A percentile compares a stretch with the other conserved stretches of the same genome.
phyloP scores from a whole-genome alignment of 768 basidiomycete genomes.

The Pluteus cervinus region DNA sequence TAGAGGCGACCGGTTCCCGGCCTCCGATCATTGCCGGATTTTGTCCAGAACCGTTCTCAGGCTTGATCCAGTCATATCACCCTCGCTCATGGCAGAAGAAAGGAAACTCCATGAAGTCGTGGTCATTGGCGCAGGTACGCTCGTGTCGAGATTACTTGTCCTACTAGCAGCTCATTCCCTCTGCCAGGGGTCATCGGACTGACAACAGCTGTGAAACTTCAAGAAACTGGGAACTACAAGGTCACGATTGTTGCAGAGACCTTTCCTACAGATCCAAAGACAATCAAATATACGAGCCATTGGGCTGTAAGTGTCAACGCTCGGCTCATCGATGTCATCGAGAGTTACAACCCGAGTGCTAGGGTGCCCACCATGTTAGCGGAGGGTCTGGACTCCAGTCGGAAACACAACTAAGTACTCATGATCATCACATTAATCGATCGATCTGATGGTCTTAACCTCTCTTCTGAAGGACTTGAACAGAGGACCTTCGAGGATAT shows the following conservation, averaged over 20 bases:
- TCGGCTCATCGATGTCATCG: not conserved
- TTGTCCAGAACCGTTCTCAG: too few relatives aligned
- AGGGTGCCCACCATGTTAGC: conserved; percentile 82
- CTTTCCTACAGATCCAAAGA: conserved; percentile 64
- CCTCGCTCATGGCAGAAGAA: too few relatives aligned
- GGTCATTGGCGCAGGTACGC: too few relatives aligned
- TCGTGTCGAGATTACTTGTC: too few relatives aligned
- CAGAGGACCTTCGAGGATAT: conserved; percentile 62
- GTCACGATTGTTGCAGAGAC: conserved; percentile 70
- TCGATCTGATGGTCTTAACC: too few relatives aligned
- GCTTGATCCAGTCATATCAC: too few relatives aligned
- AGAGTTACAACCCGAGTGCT: not conserved
- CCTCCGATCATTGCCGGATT: too few relatives aligned
- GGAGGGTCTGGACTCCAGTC: conserved; percentile 23
- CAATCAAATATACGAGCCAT: conserved; percentile 65
- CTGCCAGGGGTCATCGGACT: conserved; percentile 68
- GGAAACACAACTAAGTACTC: not conserved
- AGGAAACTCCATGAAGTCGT: too few relatives aligned
- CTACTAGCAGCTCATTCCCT: too few relatives aligned
- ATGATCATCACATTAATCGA: too few relatives aligned
- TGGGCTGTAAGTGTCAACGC: conserved; percentile 57
- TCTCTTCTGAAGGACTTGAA: conserved; percentile 44
- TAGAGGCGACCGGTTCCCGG: too few relatives aligned
- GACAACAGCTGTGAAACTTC: conserved; percentile 63
- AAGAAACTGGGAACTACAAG: conserved; percentile 50